Base-by-base conservation (phyloP, 1,284 basidiomycete genomes). In the Melampsora americana region DNA sequence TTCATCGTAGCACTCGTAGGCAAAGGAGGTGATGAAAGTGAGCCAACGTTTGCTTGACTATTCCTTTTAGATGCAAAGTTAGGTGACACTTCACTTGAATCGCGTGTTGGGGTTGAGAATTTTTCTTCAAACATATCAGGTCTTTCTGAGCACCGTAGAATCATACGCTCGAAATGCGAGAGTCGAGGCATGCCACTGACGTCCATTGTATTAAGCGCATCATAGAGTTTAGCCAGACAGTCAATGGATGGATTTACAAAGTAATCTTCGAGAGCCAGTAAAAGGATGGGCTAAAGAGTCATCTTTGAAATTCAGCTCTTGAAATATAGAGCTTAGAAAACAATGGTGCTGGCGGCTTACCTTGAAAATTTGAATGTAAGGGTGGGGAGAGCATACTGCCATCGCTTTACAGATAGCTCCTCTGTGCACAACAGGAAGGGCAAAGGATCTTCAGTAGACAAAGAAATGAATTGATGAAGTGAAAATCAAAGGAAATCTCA, bases 281-380 rank as follows among this genome's bases (percentile, higher is more conserved):
- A 85, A 4, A 99, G 87, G 46, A 96, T 89, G 5, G 95, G 95
- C 92, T 95, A 80, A 11, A 53, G 46, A 46, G 39, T 3, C 3
- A n/a, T 56, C 44, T 30, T 77, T 66, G 66, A 56, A 35, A 65
- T 35, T 44, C 56, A 56, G 44, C 62, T 65, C 64, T 48, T 6
- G 74, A 74, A 44, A 59, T 30, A 23, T 56, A 66, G 44, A 48
- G 23, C 82, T 12, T 20, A 44, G 28, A 28, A 65, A 42, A n/a
- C 18, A n/a, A 26, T 30, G 20, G 48, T n/a, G n/a, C n/a, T n/a
- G n/a, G 60, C n/a, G 5, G 30, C 85, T 79, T 77, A 90, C 93
- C 87, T 98, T 97, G 88, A 96, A 99, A 80, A 98, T 92, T 80
- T 97, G 93, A 77, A 99, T 93, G 83, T 92, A 98, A 0, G 96